Evolutionary conservation across 1,284 basidiomycete species (phyloP).

Genomic region (Naganishia sp.): DNA sequence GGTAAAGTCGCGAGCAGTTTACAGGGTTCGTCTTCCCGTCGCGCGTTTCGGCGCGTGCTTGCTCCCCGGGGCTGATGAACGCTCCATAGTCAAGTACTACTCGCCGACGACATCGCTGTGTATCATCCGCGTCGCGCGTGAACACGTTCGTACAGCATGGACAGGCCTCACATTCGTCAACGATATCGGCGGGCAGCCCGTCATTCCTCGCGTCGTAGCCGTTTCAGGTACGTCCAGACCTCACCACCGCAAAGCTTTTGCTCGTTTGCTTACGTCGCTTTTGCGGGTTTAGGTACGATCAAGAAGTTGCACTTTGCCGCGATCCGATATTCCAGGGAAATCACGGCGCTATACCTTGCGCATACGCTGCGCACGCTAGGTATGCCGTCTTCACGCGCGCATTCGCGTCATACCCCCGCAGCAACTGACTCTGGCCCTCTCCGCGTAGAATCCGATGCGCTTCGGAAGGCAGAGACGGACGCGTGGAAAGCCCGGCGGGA

Average conservation of each 20-base stretch:
- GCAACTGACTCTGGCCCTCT: neutral
- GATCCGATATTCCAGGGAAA: constrained; percentile 67
- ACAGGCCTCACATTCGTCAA: constrained; percentile 67
- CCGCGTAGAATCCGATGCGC: constrained; percentile 5
- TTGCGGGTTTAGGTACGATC: constrained; percentile 63
- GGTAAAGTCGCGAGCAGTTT: constrained; percentile 69
- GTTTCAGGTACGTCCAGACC: constrained; percentile 63
- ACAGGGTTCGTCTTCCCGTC: constrained; percentile 57
- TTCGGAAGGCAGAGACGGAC: constrained; percentile 23
- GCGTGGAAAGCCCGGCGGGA: constrained; percentile 30
- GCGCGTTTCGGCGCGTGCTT: too few species aligned
- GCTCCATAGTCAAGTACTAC: constrained; percentile 69
- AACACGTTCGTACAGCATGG: constrained; percentile 72
- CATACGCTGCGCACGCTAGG: constrained; percentile 28
- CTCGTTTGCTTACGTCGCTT: neutral
- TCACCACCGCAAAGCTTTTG: neutral
- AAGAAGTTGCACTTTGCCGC: constrained; percentile 74
- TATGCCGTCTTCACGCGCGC: neutral
- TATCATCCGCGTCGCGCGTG: constrained; percentile 73
- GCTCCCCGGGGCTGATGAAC: too few species aligned
- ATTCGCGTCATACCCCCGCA: neutral
- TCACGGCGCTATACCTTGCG: constrained; percentile 58
- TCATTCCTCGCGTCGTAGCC: constrained; percentile 70
- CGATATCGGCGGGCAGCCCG: constrained; percentile 60
- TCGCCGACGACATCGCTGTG: constrained; percentile 73